These are phyloP conservation scores for Periconia digitata DNA, from an alignment of 2,329 filamentous ascomycete genomes.

Conservation along the genomic window DNA sequence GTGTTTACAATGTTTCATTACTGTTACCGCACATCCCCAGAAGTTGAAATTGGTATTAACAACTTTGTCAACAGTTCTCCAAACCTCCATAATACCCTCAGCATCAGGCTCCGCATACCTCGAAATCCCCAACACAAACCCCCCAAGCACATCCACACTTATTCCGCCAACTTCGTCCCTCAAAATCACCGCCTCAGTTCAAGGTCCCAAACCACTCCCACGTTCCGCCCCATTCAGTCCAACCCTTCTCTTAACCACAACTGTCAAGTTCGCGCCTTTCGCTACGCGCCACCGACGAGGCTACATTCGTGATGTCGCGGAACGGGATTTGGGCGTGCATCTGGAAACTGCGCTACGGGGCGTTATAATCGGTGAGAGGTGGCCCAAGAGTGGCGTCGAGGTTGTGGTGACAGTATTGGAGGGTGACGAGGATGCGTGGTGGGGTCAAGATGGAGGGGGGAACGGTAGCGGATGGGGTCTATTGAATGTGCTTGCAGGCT, in stretches of 20 bases:
- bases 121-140: slow-evolving; percentile 57
- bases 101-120: slow-evolving; percentile 92
- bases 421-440: slow-evolving; percentile 79
- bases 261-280: slow-evolving; percentile 96
- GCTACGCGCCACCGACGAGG: slow-evolving; percentile 80
- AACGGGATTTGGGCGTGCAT: slow-evolving; percentile 88
- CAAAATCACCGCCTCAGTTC: slow-evolving; percentile 90
- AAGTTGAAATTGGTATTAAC: background rate
- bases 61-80: slow-evolving; percentile 64
- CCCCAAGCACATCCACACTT: slow-evolving; percentile 40
- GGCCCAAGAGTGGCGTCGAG: slow-evolving; percentile 98
- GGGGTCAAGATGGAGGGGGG: slow-evolving; percentile 56
- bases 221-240: slow-evolving; percentile 89
- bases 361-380: slow-evolving; percentile 87
- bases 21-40: background rate
- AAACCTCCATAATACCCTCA: slow-evolving; percentile 88
- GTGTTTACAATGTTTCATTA: slow-evolving; percentile 33
- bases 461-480: slow-evolving; percentile 72
- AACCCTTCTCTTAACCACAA: slow-evolving; percentile 86
- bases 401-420: slow-evolving; percentile 91
- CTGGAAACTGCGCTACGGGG: slow-evolving; percentile 88
- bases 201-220: slow-evolving; percentile 88
- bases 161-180: slow-evolving; percentile 66
- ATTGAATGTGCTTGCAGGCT: slow-evolving; percentile 89
- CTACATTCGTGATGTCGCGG: slow-evolving; percentile 81